These are phyloP conservation scores for Boletus sp. DNA, from an alignment of 768 basidiomycete genomes.

Conservation along the genomic window DNA sequence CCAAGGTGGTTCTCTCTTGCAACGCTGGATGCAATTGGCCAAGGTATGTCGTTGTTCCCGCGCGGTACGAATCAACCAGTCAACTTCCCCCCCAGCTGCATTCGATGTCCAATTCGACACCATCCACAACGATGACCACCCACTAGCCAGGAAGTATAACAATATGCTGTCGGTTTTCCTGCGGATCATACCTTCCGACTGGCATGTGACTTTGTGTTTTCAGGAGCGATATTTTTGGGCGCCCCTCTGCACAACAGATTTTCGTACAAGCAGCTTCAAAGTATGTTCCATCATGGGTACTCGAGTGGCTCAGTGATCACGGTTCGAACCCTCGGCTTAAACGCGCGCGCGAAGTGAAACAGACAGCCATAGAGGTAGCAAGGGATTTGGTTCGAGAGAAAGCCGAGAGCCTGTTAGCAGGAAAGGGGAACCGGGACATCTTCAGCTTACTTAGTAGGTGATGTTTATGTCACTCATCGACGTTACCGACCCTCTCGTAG, in stretches of 20 bases:
- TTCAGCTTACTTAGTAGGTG: slow-evolving; percentile 39
- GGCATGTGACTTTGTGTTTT: slow-evolving; percentile 5
- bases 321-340: slow-evolving; percentile 19
- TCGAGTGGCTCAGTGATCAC: slow-evolving; percentile 36
- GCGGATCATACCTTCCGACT: slow-evolving; percentile 1
- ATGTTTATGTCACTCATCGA: no score
- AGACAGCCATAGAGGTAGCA: slow-evolving; percentile 7
- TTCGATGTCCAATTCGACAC: slow-evolving; percentile 49
- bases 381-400: slow-evolving; percentile 20
- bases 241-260: slow-evolving; percentile 17
- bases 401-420: slow-evolving; percentile 6
- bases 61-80: not conserved
- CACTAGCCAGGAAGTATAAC: slow-evolving; percentile 6
- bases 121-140: slow-evolving; percentile 10
- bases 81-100: slow-evolving; percentile 32
- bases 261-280: slow-evolving; percentile 14
- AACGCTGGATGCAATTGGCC: slow-evolving; percentile 39
- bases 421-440: slow-evolving; percentile 18
- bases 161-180: slow-evolving; percentile 12
- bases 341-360: slow-evolving; percentile 16
- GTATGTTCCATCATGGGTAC: slow-evolving; percentile 16
- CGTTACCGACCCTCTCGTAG: slow-evolving; percentile 5
- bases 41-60: slow-evolving; percentile 31
- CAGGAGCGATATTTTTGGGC: slow-evolving; percentile 17
- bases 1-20: not conserved